Conservation (phyloP, 2,329 filamentous ascomycete genomes). For the Calonectria pseudoturangicola region DNA sequence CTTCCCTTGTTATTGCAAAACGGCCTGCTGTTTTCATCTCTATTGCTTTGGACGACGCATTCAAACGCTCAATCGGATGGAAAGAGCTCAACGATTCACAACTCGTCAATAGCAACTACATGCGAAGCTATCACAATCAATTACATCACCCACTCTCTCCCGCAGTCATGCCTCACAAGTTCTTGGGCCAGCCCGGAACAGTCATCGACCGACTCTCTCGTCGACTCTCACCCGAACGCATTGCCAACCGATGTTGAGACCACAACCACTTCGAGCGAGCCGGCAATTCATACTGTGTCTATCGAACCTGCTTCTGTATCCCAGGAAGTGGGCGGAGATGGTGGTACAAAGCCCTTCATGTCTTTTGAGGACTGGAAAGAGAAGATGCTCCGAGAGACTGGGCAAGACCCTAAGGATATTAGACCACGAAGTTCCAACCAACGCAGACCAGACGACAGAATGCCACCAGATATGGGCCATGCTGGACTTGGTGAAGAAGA, state of each 20-base stretch:
- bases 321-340: conserved; percentile 47
- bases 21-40: background rate
- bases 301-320: conserved; percentile 33
- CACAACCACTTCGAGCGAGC: conserved; percentile 31
- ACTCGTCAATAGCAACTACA: background rate
- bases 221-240: conserved; percentile 16
- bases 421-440: conserved; percentile 76
- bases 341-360: conserved; percentile 77
- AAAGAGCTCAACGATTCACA: background rate
- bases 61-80: background rate
- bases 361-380: conserved; percentile 99
- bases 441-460: conserved; percentile 66
- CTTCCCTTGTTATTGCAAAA: background rate
- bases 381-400: conserved; percentile 89
- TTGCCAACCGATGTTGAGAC: conserved; percentile 34
- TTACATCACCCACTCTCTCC: conserved; percentile 86
- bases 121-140: conserved; percentile 70
- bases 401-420: conserved; percentile 82
- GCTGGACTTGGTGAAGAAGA: conserved; percentile 90
- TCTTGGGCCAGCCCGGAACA: conserved; percentile 67
- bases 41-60: background rate
- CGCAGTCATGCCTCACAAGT: conserved; percentile 84
- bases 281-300: conserved; percentile 27
- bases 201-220: conserved; percentile 39
- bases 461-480: conserved; percentile 79